These are phyloP conservation scores for Syncephalastrum monosporum DNA, from an alignment of 371 early-diverging fungal genomes.

Conservation along the genomic window DNA sequence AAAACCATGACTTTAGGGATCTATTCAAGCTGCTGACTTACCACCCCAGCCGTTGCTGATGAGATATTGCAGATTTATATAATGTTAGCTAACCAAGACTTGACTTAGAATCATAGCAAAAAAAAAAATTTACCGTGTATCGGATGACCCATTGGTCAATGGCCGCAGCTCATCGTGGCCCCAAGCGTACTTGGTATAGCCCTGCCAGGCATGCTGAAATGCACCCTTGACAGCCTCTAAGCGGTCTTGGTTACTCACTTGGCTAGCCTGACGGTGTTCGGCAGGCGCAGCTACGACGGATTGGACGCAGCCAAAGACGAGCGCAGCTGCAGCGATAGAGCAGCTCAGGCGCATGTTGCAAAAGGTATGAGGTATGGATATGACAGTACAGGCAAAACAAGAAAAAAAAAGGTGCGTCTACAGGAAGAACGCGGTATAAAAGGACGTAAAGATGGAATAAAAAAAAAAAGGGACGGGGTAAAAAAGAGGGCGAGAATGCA, in stretches of 20 bases:
- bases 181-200: slow-evolving; percentile 65
- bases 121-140: slow-evolving; percentile 65
- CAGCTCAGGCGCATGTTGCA: too few relatives aligned
- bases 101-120: slow-evolving; percentile 45
- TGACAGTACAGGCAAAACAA: too few relatives aligned
- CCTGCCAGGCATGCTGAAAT: slow-evolving; percentile 74
- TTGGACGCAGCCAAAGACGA: not conserved
- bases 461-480: not conserved
- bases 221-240: slow-evolving; percentile 46
- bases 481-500: not conserved
- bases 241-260: not conserved
- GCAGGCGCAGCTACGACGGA: not conserved
- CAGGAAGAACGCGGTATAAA: too few relatives aligned
- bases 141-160: slow-evolving; percentile 35
- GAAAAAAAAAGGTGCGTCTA: too few relatives aligned
- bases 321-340: too few relatives aligned
- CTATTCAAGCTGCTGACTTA: slow-evolving; percentile 7
- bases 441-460: too few relatives aligned
- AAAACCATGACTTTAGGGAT: not conserved
- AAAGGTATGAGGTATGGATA: too few relatives aligned
- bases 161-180: slow-evolving; percentile 63
- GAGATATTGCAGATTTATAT: not conserved
- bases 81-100: slow-evolving; percentile 13
- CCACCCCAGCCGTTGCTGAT: slow-evolving; percentile 53
- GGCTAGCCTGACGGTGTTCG: slow-evolving; percentile 4